Percentiles rank a stretch among this genome's conserved stretches.
Conservation (phyloP, 2,329 filamentous ascomycete species). For the Monilinia laxa region DNA sequence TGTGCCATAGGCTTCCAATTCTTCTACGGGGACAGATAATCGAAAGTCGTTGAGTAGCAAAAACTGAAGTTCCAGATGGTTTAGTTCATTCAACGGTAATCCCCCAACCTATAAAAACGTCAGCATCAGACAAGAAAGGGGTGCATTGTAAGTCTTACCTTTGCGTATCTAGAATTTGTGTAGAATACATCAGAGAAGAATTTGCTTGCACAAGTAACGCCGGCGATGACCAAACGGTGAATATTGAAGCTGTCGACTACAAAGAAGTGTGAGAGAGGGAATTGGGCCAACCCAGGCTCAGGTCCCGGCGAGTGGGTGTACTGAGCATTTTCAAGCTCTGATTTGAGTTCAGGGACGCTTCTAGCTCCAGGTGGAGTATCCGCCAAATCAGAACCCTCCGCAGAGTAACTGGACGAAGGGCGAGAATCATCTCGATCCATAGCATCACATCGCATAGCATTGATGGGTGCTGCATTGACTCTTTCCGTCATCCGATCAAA, state of each 20-base stretch:
- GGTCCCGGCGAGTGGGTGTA: slow-evolving; percentile 35
- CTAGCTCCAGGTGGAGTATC: slow-evolving; percentile 35
- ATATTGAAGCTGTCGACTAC: slow-evolving; percentile 99
- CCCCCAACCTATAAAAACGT: slow-evolving; percentile 73
- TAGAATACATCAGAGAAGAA: slow-evolving; percentile 99
- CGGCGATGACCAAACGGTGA: slow-evolving; percentile 91
- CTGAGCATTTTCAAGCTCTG: slow-evolving; percentile 35
- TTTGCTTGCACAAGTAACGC: slow-evolving; percentile 97
- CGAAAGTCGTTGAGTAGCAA: slow-evolving; percentile 94
- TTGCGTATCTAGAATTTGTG: slow-evolving; percentile 97
- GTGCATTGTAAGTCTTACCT: slow-evolving; percentile 57
- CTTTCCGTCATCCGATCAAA: slow-evolving; percentile 99
- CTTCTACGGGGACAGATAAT: slow-evolving; percentile 87
- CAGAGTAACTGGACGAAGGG: slow-evolving; percentile 36
- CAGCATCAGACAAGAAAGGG: neutral
- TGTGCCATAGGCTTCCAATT: slow-evolving; percentile 94
- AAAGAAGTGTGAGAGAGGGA: slow-evolving; percentile 67
- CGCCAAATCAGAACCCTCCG: slow-evolving; percentile 38
- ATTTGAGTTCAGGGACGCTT: slow-evolving; percentile 35
- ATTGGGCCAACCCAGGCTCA: slow-evolving; percentile 30
- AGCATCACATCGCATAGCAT: slow-evolving; percentile 54
- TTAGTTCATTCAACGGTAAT: slow-evolving; percentile 85
- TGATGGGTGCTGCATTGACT: slow-evolving; percentile 78
- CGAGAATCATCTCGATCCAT: slow-evolving; percentile 34
- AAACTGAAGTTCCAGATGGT: slow-evolving; percentile 95